Evolutionary conservation across 208 protist genomes (phyloP).

Genomic region (Acanthamoeba polyphaga): DNA sequence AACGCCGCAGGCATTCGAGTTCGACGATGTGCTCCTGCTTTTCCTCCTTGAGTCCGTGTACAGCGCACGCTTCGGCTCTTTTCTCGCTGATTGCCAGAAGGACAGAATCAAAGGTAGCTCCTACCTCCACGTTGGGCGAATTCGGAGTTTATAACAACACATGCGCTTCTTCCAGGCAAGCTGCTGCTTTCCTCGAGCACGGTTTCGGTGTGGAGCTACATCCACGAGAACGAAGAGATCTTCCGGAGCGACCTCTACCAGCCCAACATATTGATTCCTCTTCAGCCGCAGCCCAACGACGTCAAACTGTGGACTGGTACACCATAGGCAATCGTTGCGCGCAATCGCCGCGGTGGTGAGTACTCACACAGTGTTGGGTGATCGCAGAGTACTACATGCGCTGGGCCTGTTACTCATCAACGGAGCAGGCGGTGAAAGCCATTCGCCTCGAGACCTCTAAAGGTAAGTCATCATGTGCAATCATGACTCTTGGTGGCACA

Average conservation of each 20-base stretch:
- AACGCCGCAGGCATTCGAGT: slow-evolving; percentile 37
- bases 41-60: slow-evolving; percentile 71
- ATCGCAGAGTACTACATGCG: slow-evolving; percentile 11
- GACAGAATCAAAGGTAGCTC: slow-evolving; percentile 20
- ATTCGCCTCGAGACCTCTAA: too few species aligned
- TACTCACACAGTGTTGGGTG: neutral
- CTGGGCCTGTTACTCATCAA: neutral
- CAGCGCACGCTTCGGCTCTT: slow-evolving; percentile 59
- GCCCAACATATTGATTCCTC: neutral
- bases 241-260: neutral
- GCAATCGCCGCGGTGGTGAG: neutral
- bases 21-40: neutral
- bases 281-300: slow-evolving; percentile 6
- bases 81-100: slow-evolving; percentile 20
- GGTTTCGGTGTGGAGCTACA: neutral
- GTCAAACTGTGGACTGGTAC: slow-evolving; percentile 48
- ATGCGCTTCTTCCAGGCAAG: too few species aligned
- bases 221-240: neutral
- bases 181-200: neutral
- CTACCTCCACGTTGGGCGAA: too few species aligned
- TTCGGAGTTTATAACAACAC: too few species aligned
- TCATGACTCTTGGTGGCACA: too few species aligned
- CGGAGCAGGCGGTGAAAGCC: neutral
- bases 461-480: too few species aligned
- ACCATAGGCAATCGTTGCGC: neutral